phyloP scores from a whole-genome alignment of 1,139 yeast species.

The Suhomyces kunorum region DNA sequence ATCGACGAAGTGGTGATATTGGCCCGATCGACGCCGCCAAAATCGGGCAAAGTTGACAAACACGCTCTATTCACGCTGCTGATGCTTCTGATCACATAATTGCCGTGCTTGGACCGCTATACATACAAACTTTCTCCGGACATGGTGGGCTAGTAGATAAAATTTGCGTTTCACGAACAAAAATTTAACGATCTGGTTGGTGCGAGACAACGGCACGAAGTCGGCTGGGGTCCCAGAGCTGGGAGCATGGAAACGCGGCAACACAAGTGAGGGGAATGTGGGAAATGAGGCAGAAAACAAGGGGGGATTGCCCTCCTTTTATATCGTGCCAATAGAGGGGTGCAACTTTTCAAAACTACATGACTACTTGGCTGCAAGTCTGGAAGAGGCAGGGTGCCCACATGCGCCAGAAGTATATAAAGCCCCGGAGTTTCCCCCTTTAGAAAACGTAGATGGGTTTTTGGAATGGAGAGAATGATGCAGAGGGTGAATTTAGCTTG shows the following conservation, averaged over 20 bases:
- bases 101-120: not conserved
- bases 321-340: not conserved
- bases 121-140: conserved; percentile 33
- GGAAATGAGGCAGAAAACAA: not conserved
- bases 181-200: conserved; percentile 9
- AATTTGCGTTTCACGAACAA: conserved; percentile 4
- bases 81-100: not conserved
- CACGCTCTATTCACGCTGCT: not conserved
- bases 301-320: not conserved
- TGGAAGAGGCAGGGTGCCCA: too few species aligned
- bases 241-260: not conserved
- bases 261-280: not conserved
- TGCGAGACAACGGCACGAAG: conserved; percentile 4
- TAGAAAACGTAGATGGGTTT: too few species aligned
- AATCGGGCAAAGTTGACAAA: not conserved
- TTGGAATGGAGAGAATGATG: too few species aligned
- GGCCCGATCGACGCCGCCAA: too few species aligned
- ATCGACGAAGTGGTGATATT: too few species aligned
- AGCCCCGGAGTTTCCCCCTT: too few species aligned
- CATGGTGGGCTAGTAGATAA: conserved; percentile 16
- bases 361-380: not conserved
- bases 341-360: not conserved
- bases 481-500: too few species aligned
- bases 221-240: not conserved
- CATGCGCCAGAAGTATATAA: too few species aligned